Evolutionary conservation across 2,329 filamentous ascomycete species (phyloP).

Genomic region (Aschersonia sp.): DNA sequence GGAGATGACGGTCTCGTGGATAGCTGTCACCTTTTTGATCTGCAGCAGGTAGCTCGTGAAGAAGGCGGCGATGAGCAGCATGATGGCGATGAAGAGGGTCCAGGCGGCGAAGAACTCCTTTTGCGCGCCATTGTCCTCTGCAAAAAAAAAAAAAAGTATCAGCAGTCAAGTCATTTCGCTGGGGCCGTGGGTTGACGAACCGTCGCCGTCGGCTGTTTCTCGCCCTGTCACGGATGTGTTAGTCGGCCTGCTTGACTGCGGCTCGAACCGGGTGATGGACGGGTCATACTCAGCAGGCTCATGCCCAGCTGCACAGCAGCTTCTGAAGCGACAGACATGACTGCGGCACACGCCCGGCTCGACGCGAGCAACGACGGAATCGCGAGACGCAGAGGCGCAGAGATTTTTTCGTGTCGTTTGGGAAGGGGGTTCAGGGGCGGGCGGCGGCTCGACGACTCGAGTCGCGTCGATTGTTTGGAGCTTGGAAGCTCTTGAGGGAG

Average conservation of each 20-base stretch:
- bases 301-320: constrained; percentile 15
- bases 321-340: constrained; percentile 11
- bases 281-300: constrained; percentile 16
- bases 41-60: constrained; percentile 96
- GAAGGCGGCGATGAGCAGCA: constrained; percentile 83
- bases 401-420: no score
- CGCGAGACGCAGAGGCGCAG: no score
- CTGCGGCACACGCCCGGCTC: constrained; percentile 1
- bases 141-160: constrained; percentile 6
- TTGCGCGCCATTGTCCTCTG: constrained; percentile 65
- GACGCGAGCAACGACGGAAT: neutral
- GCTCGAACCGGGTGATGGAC: neutral
- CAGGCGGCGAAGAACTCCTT: constrained; percentile 94
- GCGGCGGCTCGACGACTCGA: no score
- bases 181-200: constrained; percentile 8
- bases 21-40: constrained; percentile 89
- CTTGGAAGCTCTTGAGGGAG: constrained; percentile 5
- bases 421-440: no score
- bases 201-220: constrained; percentile 19
- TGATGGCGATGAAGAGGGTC: constrained; percentile 93
- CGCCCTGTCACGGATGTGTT: neutral
- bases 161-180: neutral
- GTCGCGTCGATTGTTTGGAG: neutral
- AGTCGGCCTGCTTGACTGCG: neutral
- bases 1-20: constrained; percentile 95